Evolutionary conservation across 2,329 filamentous ascomycete genomes (phyloP), one percentile per base, ranked within the genome.

Genomic region (Phyllosticta citriasiana): DNA sequence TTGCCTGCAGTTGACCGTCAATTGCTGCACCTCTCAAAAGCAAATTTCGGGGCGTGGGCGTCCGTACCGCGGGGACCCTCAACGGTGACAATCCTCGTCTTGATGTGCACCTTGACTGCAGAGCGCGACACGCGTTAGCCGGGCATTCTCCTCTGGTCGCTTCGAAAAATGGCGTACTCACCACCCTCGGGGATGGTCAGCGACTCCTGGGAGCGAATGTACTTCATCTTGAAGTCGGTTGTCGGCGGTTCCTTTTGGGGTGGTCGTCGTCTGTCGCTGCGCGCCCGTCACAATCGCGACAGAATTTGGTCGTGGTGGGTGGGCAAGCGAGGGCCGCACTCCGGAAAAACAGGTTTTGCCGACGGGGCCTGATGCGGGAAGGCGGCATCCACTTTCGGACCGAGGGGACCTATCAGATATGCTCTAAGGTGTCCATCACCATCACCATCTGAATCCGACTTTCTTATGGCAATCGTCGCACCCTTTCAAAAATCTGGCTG

Each of bases 171-270:
- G 67, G 66, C 68, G 68, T 70, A 89, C 90, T 82, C 87, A 96
- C 91, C 91, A 84, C 92, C 90, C 80, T 97, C 91, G 76, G 95
- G 94, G 81, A 99, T 91, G 76, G 87, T 85, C 82, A 99, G 85
- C 82, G 85, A 84, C 87, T 99, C 93, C 83, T 93, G 85, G 77
- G 91, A 96, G 86, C 97, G 91, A 84, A 99, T 96, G 90, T 97
- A 97, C 85, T 89, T 95, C 94, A 97, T 97, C 82, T 89, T 97
- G 88, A 82, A 47, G 59, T 55, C 50, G 53, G 60, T 61, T 60
- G 59, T 68, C 22, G 63, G 67, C 69, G 68, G 71, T 71, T 69
- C 67, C 58, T 60, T 26, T 51, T n/a, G 53, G 58, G 59, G 59
- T 61, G 54, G 59, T 61, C 59, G 59, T 60, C 59, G 54, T 54